Percentiles rank a stretch among this genome's conserved stretches.
Evolutionary conservation across 2,329 filamentous ascomycete species (phyloP).

Genomic region (Lachnellula hyalina): DNA sequence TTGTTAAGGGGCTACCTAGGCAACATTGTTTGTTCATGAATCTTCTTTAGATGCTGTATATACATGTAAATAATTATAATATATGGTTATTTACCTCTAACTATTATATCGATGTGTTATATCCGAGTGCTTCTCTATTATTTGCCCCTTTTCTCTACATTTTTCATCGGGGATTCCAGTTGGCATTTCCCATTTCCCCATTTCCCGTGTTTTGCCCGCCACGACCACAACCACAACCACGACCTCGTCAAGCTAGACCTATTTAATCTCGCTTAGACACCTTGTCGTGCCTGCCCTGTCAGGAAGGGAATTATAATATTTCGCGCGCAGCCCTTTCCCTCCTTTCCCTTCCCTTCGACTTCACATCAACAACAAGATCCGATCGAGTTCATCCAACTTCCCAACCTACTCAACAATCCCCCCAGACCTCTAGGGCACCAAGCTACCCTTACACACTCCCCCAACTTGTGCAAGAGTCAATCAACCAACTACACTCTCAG

Average conservation of each 20-base stretch:
- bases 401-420: slow-evolving; percentile 24
- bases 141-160: neutral
- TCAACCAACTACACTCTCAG: slow-evolving; percentile 27
- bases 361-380: slow-evolving; percentile 25
- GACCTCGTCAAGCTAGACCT: neutral
- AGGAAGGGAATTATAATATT: slow-evolving; percentile 13
- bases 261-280: neutral
- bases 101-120: neutral
- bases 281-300: neutral
- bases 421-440: slow-evolving; percentile 68
- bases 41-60: no score
- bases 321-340: neutral
- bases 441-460: slow-evolving; percentile 74
- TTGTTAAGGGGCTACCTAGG: no score
- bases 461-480: slow-evolving; percentile 67
- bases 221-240: no score
- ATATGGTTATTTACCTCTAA: no score
- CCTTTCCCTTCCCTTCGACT: slow-evolving; percentile 6
- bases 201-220: neutral
- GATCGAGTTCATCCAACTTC: slow-evolving; percentile 29
- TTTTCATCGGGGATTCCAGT: neutral
- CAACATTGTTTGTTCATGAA: no score
- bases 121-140: neutral
- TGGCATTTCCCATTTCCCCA: neutral
- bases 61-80: no score